phyloP scores from a whole-genome alignment of 2,329 filamentous ascomycete genomes.

The Sclerotinia minor region DNA sequence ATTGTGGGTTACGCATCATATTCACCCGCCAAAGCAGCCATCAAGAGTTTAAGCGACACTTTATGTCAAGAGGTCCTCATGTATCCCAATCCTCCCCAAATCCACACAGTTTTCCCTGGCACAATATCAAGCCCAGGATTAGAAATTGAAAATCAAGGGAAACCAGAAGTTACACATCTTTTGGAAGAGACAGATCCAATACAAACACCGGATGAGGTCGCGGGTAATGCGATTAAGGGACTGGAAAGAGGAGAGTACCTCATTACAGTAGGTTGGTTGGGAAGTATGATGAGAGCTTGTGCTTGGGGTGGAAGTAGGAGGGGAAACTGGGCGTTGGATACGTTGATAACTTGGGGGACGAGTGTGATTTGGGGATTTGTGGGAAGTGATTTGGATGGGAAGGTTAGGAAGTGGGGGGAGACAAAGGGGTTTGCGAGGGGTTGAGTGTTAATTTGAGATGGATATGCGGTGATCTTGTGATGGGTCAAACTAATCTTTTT shows the following conservation, averaged over 20 bases:
- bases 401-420: conserved; percentile 57
- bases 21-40: conserved; percentile 78
- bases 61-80: conserved; percentile 81
- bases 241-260: conserved; percentile 80
- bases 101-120: conserved; percentile 82
- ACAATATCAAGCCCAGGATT: conserved; percentile 77
- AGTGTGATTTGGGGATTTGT: conserved; percentile 60
- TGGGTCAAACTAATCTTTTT: no score
- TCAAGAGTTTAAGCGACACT: conserved; percentile 80
- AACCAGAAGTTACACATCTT: conserved; percentile 75
- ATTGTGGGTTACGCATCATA: conserved; percentile 84
- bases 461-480: no score
- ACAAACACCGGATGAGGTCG: conserved; percentile 77
- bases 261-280: conserved; percentile 73
- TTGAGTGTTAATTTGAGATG: conserved; percentile 9
- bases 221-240: conserved; percentile 65
- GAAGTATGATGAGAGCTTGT: conserved; percentile 67
- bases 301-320: conserved; percentile 56
- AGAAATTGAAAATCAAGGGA: conserved; percentile 72
- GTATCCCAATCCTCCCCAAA: conserved; percentile 79
- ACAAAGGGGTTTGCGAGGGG: conserved; percentile 59
- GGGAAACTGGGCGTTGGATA: conserved; percentile 62
- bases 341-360: conserved; percentile 54
- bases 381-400: conserved; percentile 55
- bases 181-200: conserved; percentile 81